phyloP scores from a whole-genome alignment of 2,329 filamentous ascomycete species.

The Simplicillium aogashimaense region DNA sequence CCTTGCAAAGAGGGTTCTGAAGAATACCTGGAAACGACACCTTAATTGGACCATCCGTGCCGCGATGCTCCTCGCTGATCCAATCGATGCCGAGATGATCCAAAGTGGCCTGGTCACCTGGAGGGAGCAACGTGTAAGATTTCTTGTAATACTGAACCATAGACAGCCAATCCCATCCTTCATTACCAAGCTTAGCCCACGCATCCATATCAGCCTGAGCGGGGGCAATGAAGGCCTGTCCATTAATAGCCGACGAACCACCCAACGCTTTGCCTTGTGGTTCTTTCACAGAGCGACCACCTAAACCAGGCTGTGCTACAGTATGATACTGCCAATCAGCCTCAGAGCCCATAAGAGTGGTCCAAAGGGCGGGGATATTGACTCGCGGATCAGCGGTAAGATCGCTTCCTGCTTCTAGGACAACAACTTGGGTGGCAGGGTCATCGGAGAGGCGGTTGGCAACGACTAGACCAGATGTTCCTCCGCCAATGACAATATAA shows the following conservation, averaged over 20 bases:
- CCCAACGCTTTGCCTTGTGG: constrained; percentile 10
- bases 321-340: constrained; percentile 7
- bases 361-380: constrained; percentile 14
- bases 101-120: background rate
- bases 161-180: constrained; percentile 15
- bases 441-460: constrained; percentile 17
- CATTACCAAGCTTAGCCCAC: constrained; percentile 17
- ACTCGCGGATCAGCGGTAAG: constrained; percentile 13
- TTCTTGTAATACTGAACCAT: constrained; percentile 10
- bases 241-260: constrained; percentile 16
- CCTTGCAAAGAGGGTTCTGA: background rate
- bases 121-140: constrained; percentile 1
- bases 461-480: constrained; percentile 18
- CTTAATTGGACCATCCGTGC: background rate
- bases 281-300: constrained; percentile 8
- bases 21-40: background rate
- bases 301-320: constrained; percentile 5
- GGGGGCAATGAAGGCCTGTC: constrained; percentile 10
- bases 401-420: constrained; percentile 19
- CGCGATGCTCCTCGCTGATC: constrained; percentile 4
- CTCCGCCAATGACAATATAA: constrained; percentile 19
- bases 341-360: constrained; percentile 13
- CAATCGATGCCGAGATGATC: constrained; percentile 5
- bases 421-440: constrained; percentile 10
- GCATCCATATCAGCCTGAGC: constrained; percentile 14